Evolutionary conservation across 2,329 filamentous ascomycete species (phyloP).

Genomic region (Colletotrichum incanum): DNA sequence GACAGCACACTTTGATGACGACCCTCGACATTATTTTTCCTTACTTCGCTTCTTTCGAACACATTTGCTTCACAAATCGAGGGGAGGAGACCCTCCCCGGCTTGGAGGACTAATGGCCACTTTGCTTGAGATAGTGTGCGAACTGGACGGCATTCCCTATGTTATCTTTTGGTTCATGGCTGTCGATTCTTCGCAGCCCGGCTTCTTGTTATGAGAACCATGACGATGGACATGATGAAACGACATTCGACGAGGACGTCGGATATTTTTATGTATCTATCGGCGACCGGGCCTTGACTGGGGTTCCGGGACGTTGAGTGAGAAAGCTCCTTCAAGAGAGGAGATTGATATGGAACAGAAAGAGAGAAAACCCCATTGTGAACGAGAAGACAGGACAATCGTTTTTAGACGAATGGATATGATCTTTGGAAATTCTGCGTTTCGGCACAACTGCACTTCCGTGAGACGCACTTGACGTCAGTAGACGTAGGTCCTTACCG

Average conservation of each 20-base stretch:
- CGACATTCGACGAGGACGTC: conserved; percentile 37
- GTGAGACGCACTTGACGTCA: conserved; percentile 15
- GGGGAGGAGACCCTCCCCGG: conserved; percentile 16
- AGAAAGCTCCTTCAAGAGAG: conserved; percentile 8
- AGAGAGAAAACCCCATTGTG: background rate
- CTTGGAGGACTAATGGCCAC: conserved; percentile 38
- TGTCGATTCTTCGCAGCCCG: conserved; percentile 19
- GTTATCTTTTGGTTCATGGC: conserved; percentile 23
- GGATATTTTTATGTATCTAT: conserved; percentile 27
- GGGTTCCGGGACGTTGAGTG: conserved; percentile 15
- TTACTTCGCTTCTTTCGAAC: conserved; percentile 36
- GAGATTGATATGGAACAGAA: background rate
- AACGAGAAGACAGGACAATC: conserved; percentile 20
- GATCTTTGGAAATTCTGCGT: conserved; percentile 15
- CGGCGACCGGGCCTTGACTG: conserved; percentile 21
- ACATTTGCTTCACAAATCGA: conserved; percentile 43
- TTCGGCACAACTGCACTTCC: conserved; percentile 8
- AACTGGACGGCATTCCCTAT: conserved; percentile 24
- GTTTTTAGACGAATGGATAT: conserved; percentile 29
- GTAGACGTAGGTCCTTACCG: background rate
- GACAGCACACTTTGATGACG: conserved; percentile 41
- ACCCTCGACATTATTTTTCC: conserved; percentile 7
- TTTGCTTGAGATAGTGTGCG: conserved; percentile 33
- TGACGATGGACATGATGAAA: conserved; percentile 42
- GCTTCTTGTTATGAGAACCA: conserved; percentile 33